Evolutionary conservation across 345 rosid genomes (phyloP).

Genomic region (Aquilaria yunnanensis): DNA sequence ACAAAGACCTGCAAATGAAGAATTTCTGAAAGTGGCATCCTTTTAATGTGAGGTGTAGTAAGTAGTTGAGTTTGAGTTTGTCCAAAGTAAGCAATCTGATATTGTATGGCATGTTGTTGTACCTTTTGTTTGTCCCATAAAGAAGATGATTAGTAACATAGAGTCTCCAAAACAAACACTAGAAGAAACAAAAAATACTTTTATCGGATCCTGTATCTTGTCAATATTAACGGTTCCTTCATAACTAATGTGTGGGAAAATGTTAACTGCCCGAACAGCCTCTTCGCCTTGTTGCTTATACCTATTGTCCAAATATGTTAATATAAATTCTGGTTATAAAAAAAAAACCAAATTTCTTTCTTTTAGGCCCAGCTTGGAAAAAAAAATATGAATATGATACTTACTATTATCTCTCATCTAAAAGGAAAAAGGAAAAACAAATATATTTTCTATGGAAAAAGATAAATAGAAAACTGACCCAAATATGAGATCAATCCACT

Average conservation of each 20-base stretch:
- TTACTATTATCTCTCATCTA: neutral
- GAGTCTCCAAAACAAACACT: conserved; percentile 9
- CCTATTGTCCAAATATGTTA: conserved; percentile 35
- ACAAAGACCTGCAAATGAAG: conserved; percentile 76
- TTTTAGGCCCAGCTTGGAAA: neutral
- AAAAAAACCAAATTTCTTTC: neutral
- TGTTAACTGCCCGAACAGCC: conserved; percentile 86
- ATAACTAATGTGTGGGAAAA: conserved; percentile 91
- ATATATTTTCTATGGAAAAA: neutral
- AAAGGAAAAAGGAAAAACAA: conserved; percentile 3
- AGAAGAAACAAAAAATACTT: conserved; percentile 18
- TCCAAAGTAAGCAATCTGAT: conserved; percentile 98
- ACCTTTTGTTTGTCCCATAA: conserved; percentile 38
- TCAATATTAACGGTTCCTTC: conserved; percentile 95
- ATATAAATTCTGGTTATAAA: conserved; percentile 5
- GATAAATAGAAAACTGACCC: conserved; percentile 44
- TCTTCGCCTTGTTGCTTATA: conserved; percentile 97
- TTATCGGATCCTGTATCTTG: conserved; percentile 80
- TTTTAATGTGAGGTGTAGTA: conserved; percentile 75
- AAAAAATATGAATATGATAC: neutral
- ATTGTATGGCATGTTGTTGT: conserved; percentile 91
- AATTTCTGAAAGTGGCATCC: conserved; percentile 74
- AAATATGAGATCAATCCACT: conserved; percentile 97
- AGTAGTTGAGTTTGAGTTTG: conserved; percentile 98
- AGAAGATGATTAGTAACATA: conserved; percentile 12